Percentiles rank a stretch among this genome's conserved stretches.
Conservation (phyloP, 2,329 filamentous ascomycete genomes). For the Hymenoscyphus albidus region DNA sequence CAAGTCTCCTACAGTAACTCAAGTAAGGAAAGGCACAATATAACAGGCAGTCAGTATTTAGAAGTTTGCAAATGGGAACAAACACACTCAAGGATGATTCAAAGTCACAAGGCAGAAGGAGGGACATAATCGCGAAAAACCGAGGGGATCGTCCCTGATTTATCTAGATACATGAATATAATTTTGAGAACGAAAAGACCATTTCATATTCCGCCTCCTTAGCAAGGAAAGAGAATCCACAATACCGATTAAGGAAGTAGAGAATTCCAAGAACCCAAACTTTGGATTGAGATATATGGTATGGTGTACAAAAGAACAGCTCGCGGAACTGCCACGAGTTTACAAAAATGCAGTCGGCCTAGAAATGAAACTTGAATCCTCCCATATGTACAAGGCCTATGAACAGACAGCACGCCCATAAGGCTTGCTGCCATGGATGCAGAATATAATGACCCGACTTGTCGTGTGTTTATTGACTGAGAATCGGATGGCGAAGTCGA, state of each 20-base stretch:
- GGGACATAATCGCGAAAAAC: neutral
- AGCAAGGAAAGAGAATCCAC: neutral
- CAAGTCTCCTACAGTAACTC: too few relatives aligned
- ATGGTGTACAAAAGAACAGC: neutral
- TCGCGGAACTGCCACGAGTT: neutral
- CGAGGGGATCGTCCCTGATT: neutral
- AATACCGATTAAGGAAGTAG: neutral
- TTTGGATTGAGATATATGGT: conserved; percentile 1
- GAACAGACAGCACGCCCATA: neutral
- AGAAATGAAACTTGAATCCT: neutral
- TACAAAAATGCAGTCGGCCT: neutral
- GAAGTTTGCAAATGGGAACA: neutral
- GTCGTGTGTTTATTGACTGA: neutral
- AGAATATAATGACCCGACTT: neutral
- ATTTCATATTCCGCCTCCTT: neutral
- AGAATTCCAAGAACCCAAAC: neutral
- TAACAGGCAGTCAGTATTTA: too few relatives aligned
- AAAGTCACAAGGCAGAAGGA: neutral
- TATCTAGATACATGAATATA: neutral
- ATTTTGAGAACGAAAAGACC: neutral
- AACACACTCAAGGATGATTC: neutral
- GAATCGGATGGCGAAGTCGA: neutral
- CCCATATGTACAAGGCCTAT: conserved; percentile 2
- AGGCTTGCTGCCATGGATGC: neutral
- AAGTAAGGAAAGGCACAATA: neutral